A percentile compares a stretch with the other conserved stretches of the same genome.
These are phyloP conservation scores for Aureobasidium sp. DNA, from an alignment of 2,329 filamentous ascomycete genomes.

Conservation along the genomic window DNA sequence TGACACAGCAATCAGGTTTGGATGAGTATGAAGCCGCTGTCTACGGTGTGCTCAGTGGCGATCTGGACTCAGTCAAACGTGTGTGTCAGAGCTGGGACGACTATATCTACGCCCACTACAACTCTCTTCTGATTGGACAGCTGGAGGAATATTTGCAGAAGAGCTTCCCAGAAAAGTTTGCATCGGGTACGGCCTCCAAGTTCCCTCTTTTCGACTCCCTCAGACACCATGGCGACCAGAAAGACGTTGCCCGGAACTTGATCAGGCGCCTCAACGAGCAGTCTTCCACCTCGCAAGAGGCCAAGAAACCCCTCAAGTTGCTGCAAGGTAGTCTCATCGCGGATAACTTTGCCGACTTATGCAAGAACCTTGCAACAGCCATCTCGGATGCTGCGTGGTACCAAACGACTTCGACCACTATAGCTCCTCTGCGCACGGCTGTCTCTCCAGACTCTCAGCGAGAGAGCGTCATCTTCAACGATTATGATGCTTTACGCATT, in stretches of 20 bases:
- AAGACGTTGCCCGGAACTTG: conserved; percentile 26
- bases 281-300: conserved; percentile 48
- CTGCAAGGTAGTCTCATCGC: conserved; percentile 69
- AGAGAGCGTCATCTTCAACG: conserved; percentile 27
- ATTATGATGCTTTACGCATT: conserved; percentile 37
- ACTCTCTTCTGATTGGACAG: conserved; percentile 69
- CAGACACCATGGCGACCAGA: conserved; percentile 51
- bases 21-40: conserved; percentile 81
- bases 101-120: conserved; percentile 78
- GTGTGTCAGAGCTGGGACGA: conserved; percentile 80
- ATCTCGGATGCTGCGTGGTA: conserved; percentile 29
- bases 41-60: conserved; percentile 82
- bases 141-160: conserved; percentile 64
- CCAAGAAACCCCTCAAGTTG: conserved; percentile 59
- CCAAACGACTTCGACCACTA: conserved; percentile 13
- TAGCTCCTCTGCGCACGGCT: conserved; percentile 11
- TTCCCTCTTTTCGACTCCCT: conserved; percentile 58
- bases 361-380: conserved; percentile 35
- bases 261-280: conserved; percentile 52
- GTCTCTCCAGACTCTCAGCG: conserved; percentile 5
- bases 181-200: conserved; percentile 47
- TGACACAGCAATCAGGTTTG: conserved; percentile 56
- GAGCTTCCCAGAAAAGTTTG: conserved; percentile 45
- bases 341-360: conserved; percentile 41
- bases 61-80: conserved; percentile 66